A percentile compares a stretch with the other conserved stretches of the same genome.
phyloP scores from a whole-genome alignment of 2,329 filamentous ascomycete genomes.

The Colletotrichum sp. region DNA sequence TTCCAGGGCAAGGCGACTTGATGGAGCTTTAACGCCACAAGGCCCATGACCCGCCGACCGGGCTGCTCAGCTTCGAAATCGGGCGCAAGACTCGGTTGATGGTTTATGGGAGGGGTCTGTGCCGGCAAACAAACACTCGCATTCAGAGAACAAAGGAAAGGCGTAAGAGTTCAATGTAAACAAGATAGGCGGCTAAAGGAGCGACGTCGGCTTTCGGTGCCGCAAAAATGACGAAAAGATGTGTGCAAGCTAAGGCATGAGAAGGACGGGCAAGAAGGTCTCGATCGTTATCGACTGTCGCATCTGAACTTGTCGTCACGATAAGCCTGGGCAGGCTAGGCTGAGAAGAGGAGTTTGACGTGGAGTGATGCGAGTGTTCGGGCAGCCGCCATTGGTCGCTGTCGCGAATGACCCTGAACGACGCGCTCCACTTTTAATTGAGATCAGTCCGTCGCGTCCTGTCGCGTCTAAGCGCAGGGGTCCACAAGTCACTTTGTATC shows the following conservation, averaged over 20 bases:
- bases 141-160: conserved; percentile 2
- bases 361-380: neutral
- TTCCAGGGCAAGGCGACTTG: neutral
- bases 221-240: neutral
- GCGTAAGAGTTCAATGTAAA: neutral
- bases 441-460: conserved; percentile 8
- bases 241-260: neutral
- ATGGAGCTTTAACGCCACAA: conserved; percentile 13
- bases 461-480: neutral
- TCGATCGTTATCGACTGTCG: conserved; percentile 17
- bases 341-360: conserved; percentile 20
- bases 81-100: neutral
- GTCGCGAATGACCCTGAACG: neutral
- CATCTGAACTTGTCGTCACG: conserved; percentile 17
- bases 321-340: conserved; percentile 16
- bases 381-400: neutral
- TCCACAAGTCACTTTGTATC: neutral
- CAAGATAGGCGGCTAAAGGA: neutral
- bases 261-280: neutral
- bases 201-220: neutral
- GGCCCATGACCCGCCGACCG: conserved; percentile 13
- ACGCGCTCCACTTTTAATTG: conserved; percentile 14
- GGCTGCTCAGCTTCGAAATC: conserved; percentile 5
- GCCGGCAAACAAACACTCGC: conserved; percentile 3
- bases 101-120: conserved; percentile 10